Base-by-base conservation (phyloP, 2,329 filamentous ascomycete genomes). In the Penicillium sp. region DNA sequence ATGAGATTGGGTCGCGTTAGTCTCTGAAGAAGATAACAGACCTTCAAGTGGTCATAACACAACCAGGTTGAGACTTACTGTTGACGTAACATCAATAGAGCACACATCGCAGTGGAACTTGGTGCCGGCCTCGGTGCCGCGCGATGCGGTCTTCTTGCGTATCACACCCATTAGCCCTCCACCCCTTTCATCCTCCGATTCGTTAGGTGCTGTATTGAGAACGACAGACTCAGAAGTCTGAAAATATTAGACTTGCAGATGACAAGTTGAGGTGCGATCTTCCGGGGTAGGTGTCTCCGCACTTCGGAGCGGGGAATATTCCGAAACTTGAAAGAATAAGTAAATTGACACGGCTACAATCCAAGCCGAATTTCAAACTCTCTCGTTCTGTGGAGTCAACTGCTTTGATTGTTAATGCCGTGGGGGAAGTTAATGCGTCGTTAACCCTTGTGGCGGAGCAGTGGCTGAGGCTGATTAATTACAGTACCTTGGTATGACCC, bases 71-170 rank as follows among this genome's bases (percentile, higher is more conserved):
- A 37, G 9, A 59, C 89, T 71, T 83, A 96, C 94, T 47, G 94
- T 99, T 6, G 93, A 94, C 47, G 94, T 99, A 67, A 99, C 96
- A 75, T 99, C 94, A 57, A 91, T 91, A 45, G 91, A 96, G 76
- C 94, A 99, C 58, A 96, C 89, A 76, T 99, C 95, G 80, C 94
- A 99, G 65, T 97, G 91, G 75, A 96, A 99, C 75, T 97, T 97
- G 33, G 92, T 90, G 62, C 90, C 90, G 48, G 90, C 92, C 73
- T 97, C 91, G 51, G 89, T 91, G 62, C 90, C 91, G 71, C 90
- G 84, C 55, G 88, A 87, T 65, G 89, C 90, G 59, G 91, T 94
- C 81, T 97, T 97, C 82, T 97, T 97, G 73, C 93, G 89, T 74
- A 97, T 96, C 71, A 96, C 89, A 68, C 92, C 93, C 93, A 97